A percentile compares a stretch with the other conserved stretches of the same genome.
Evolutionary conservation across 495 filamentous ascomycete genomes (phyloP).

Genomic region (Margaritispora aquatica): DNA sequence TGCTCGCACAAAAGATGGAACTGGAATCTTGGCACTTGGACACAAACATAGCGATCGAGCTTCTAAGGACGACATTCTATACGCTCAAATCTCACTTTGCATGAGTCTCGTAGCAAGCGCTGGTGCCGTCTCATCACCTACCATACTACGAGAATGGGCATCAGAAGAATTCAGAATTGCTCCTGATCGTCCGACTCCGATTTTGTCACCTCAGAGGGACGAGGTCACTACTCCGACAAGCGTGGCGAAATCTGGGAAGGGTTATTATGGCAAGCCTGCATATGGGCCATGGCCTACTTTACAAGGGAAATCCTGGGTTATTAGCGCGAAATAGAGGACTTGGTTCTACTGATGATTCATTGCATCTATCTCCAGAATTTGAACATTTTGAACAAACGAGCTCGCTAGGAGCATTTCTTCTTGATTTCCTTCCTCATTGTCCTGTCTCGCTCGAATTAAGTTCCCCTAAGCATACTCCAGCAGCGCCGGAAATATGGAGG

Average conservation of each 20-base stretch:
- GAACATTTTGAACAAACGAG: no score
- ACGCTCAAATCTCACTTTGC: constrained; percentile 10
- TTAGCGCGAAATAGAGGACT: background rate
- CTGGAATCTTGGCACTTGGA: constrained; percentile 11
- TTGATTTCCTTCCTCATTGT: no score
- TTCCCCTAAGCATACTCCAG: no score
- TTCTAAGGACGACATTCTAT: background rate
- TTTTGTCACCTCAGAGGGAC: background rate
- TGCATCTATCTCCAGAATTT: no score
- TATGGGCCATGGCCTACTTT: background rate
- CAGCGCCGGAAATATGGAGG: no score
- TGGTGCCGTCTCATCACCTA: constrained; percentile 4
- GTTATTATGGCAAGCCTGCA: background rate
- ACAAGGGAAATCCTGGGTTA: background rate
- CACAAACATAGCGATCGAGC: constrained; percentile 5
- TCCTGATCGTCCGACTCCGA: background rate
- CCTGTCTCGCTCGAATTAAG: no score
- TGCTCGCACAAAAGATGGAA: constrained; percentile 16
- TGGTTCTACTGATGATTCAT: no score
- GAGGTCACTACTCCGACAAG: background rate
- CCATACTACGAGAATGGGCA: constrained; percentile 8
- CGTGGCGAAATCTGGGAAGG: background rate
- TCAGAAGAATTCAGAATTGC: background rate
- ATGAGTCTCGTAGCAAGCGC: background rate
- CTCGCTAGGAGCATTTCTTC: no score